Base-by-base conservation (phyloP, 176 grass and related monocot genomes). In the Aegilops speltoides region DNA sequence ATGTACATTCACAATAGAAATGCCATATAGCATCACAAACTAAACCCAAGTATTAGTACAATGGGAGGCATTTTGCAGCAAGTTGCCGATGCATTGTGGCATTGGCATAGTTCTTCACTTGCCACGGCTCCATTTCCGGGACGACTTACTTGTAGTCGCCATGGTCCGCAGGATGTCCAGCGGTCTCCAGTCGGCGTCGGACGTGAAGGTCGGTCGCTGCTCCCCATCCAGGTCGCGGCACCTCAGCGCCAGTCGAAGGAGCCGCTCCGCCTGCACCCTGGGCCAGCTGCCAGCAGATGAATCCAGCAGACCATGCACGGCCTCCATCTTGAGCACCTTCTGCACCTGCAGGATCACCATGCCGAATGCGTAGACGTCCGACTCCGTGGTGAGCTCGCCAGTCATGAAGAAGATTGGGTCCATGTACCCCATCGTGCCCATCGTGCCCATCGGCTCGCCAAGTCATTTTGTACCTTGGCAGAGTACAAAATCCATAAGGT, bases 341-440 rank as follows among this genome's bases (percentile, higher is more conserved):
- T 76, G 29, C 62, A 77, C 82, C 84, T 82, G 31, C 28, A 28
- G 28, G 28, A 28, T 28, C 28, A 28, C 28, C 28, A 28, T 28
- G 28, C 85, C 81, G 19, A 90, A 90, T 5, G 91, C 86, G 65
- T 90, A 90, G 17, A 79, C 81, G 29, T 93, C 88, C 2, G 88
- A 93, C 41, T 85, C 81, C 2, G 78, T 75, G 5, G 88, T 93
- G 37, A 93, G 85, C 85, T 93, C 80, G 37, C 88, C 88, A 3
- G 82, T 90, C 24, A 48, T 61, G 24, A 82, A 76, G 85, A 93
- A 93, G 6, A 84, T 22, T 8, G 91, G 91, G 72, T 90, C 88
- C 54, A 88, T 90, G 65, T 88, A 90, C n/a, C n/a, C 87, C 12
- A 89, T 87, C 34, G 31, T 31, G 31, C 31, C 31, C 3, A 31